phyloP scores from a whole-genome alignment of 2,329 filamentous ascomycete species.

The Elsinoe batatas region DNA sequence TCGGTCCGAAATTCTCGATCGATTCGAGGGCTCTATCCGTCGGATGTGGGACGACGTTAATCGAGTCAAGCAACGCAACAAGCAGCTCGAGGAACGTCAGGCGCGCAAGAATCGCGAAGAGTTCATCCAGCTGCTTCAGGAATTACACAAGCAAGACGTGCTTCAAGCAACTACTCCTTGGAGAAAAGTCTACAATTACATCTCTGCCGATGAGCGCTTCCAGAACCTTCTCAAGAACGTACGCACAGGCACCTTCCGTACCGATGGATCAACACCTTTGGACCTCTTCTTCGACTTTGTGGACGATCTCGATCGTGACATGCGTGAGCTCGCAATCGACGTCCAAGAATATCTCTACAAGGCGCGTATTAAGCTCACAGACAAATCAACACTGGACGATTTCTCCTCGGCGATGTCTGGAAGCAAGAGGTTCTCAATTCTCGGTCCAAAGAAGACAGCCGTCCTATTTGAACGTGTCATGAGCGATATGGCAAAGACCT shows the following conservation, averaged over 20 bases:
- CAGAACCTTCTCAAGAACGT: conserved; percentile 70
- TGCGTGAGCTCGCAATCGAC: conserved; percentile 71
- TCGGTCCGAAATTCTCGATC: conserved; percentile 81
- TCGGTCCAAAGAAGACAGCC: conserved; percentile 38
- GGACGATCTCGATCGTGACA: conserved; percentile 83
- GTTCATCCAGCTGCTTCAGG: conserved; percentile 63
- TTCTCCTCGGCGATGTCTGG: conserved; percentile 73
- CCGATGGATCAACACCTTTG: conserved; percentile 64
- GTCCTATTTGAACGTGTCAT: conserved; percentile 12
- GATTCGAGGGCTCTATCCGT: conserved; percentile 94
- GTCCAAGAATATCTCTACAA: conserved; percentile 52
- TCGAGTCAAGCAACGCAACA: conserved; percentile 78
- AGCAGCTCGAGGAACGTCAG: conserved; percentile 65
- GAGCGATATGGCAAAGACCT: background rate
- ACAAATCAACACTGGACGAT: conserved; percentile 68
- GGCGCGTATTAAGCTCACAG: conserved; percentile 20
- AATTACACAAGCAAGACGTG: conserved; percentile 64
- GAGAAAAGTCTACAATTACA: conserved; percentile 64
- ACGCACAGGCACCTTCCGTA: conserved; percentile 20
- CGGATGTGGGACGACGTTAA: conserved; percentile 84
- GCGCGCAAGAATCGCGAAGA: conserved; percentile 80
- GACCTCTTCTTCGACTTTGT: conserved; percentile 94
- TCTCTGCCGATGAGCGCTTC: conserved; percentile 77
- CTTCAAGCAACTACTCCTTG: conserved; percentile 89
- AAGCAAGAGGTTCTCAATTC: conserved; percentile 83